Percentiles rank a stretch among this genome's conserved stretches.
phyloP scores from a whole-genome alignment of 2,329 filamentous ascomycete genomes.

The Xylaria sp. region DNA sequence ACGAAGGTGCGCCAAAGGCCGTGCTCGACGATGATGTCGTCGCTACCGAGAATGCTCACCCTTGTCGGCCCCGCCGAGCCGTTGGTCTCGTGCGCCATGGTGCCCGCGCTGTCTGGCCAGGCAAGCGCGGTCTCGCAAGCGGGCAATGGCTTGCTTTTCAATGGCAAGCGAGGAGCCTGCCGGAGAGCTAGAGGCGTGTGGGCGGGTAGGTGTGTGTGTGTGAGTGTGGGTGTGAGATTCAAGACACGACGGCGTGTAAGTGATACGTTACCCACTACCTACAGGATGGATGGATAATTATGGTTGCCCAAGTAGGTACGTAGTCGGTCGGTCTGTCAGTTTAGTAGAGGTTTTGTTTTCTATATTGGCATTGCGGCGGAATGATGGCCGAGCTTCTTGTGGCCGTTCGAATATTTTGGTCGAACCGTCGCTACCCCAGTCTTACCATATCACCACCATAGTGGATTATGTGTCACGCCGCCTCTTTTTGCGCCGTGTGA shows the following conservation, averaged over 20 bases:
- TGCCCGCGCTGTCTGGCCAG: not conserved
- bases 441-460: too few species aligned
- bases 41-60: constrained; percentile 85
- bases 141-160: too few species aligned
- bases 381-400: not conserved
- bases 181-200: not conserved
- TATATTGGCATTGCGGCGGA: constrained; percentile 5
- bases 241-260: not conserved
- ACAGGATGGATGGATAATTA: too few species aligned
- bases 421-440: too few species aligned
- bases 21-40: constrained; percentile 91
- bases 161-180: not conserved
- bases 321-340: too few species aligned
- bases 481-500: not conserved
- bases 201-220: not conserved
- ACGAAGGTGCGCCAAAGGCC: constrained; percentile 87
- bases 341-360: not conserved
- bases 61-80: constrained; percentile 50
- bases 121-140: too few species aligned
- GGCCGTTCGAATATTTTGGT: not conserved
- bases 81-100: constrained; percentile 29
- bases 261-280: not conserved
- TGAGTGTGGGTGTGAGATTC: not conserved
- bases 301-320: too few species aligned
- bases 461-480: constrained; percentile 19